phyloP scores from a whole-genome alignment of 2,329 filamentous ascomycete genomes.

The Fonsecaea nubica region DNA sequence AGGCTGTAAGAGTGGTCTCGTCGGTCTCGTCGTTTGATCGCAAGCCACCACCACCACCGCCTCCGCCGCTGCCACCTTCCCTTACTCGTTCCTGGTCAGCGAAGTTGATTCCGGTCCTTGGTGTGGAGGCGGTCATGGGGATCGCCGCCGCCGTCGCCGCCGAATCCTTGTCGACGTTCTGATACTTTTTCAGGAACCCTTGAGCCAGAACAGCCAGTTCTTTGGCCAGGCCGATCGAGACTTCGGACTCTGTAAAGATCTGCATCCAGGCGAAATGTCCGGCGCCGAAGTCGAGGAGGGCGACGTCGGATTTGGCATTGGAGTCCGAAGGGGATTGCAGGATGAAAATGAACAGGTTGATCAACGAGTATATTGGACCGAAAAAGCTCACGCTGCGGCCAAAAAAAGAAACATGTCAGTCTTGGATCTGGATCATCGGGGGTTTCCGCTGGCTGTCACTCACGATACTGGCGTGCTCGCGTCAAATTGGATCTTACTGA shows the following conservation, averaged over 20 bases:
- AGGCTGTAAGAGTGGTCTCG: too few relatives aligned
- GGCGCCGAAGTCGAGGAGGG: constrained; percentile 7
- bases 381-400: constrained; percentile 6
- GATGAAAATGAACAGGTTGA: constrained; percentile 20
- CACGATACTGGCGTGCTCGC: constrained; percentile 11
- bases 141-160: too few relatives aligned
- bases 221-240: neutral
- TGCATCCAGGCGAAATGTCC: constrained; percentile 11
- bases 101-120: too few relatives aligned
- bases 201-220: constrained; percentile 4
- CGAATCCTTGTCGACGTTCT: neutral
- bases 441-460: neutral
- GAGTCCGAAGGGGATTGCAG: neutral
- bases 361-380: constrained; percentile 12
- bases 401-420: neutral
- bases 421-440: neutral
- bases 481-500: constrained; percentile 15
- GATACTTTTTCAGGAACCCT: neutral
- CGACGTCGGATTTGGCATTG: constrained; percentile 1
- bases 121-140: too few relatives aligned
- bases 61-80: too few relatives aligned
- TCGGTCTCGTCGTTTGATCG: too few relatives aligned
- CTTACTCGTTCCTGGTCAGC: too few relatives aligned
- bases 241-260: neutral
- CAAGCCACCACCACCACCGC: too few relatives aligned